These are phyloP conservation scores for Gomphus sp. DNA, from an alignment of 1,284 basidiomycete genomes.

Conservation along the genomic window DNA sequence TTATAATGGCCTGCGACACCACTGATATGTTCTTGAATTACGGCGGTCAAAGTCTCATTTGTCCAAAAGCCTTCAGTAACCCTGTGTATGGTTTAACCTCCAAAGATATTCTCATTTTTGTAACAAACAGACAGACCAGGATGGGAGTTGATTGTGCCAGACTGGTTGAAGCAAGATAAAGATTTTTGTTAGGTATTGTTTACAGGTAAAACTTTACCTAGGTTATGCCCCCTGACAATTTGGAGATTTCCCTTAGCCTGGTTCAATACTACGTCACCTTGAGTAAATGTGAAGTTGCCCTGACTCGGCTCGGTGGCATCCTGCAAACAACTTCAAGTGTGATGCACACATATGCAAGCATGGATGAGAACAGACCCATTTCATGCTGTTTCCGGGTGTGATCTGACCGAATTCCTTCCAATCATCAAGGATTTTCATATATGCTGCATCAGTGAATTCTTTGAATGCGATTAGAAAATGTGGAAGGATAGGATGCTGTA, in stretches of 20 bases:
- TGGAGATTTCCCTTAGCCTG: slow-evolving; percentile 37
- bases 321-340: background rate
- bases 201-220: background rate
- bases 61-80: slow-evolving; percentile 1
- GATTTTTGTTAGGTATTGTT: background rate
- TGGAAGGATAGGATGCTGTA: background rate
- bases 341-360: background rate
- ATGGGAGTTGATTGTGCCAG: slow-evolving; percentile 44
- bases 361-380: slow-evolving; percentile 20
- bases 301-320: slow-evolving; percentile 39
- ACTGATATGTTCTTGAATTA: slow-evolving; percentile 30
- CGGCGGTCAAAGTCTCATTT: slow-evolving; percentile 1
- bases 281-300: slow-evolving; percentile 37
- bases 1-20: slow-evolving; percentile 40
- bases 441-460: slow-evolving; percentile 17
- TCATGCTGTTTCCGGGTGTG: slow-evolving; percentile 30
- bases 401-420: slow-evolving; percentile 26
- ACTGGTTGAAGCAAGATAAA: slow-evolving; percentile 34
- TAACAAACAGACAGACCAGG: slow-evolving; percentile 18
- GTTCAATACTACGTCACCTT: slow-evolving; percentile 36
- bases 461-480: background rate
- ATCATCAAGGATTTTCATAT: slow-evolving; percentile 15
- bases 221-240: slow-evolving; percentile 28
- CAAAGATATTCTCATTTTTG: background rate
- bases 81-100: slow-evolving; percentile 8